Evolutionary conservation across 139 green algal species (phyloP).

Genomic region (Zygnema circumcarinatum): DNA sequence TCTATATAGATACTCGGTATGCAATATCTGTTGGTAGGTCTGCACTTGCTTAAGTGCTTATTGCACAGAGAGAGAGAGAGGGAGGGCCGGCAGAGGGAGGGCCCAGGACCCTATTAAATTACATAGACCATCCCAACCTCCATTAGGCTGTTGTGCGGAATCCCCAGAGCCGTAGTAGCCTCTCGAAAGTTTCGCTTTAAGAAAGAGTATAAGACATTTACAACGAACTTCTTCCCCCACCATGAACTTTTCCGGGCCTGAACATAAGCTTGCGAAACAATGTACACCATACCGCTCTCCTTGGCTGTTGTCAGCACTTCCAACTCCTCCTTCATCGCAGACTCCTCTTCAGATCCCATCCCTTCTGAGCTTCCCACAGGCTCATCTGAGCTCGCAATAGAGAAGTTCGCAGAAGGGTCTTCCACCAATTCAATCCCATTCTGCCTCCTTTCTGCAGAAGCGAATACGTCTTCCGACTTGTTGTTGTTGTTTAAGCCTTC

Average conservation of each 20-base stretch:
- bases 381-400: not conserved
- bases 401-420: not conserved
- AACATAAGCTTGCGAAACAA: conserved; percentile 9
- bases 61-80: too few relatives aligned
- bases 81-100: too few relatives aligned
- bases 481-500: not conserved
- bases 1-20: too few relatives aligned
- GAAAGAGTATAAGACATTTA: conserved; percentile 4
- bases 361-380: not conserved
- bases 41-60: too few relatives aligned
- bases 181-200: not conserved
- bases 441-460: not conserved
- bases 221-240: conserved; percentile 1
- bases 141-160: conserved; percentile 11
- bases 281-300: conserved; percentile 19
- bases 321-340: not conserved
- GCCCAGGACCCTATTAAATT: conserved; percentile 10
- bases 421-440: not conserved
- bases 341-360: not conserved
- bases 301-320: not conserved
- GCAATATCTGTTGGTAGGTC: too few relatives aligned
- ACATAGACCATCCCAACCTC: conserved; percentile 25
- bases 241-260: not conserved
- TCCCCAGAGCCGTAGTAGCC: not conserved
- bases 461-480: not conserved